These are phyloP conservation scores for Mycosphaerella arachidis DNA, from an alignment of 2,329 filamentous ascomycete species.

Conservation along the genomic window DNA sequence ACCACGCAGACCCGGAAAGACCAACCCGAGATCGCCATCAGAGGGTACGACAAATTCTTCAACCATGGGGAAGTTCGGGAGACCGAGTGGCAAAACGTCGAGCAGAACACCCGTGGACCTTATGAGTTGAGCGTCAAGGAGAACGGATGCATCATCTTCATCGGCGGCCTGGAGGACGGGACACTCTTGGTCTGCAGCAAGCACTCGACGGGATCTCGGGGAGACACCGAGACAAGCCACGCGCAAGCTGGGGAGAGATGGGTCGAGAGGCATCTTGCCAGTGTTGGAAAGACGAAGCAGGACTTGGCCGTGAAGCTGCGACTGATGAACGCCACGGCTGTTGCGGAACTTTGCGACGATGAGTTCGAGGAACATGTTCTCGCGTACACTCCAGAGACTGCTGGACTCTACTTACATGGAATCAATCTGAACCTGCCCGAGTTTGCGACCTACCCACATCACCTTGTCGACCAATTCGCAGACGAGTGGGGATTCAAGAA, in stretches of 20 bases:
- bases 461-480: constrained; percentile 83
- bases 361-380: constrained; percentile 95
- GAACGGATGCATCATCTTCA: constrained; percentile 99
- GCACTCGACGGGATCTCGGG: constrained; percentile 83
- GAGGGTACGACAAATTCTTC: constrained; percentile 99
- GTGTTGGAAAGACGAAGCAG: constrained; percentile 70
- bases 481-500: constrained; percentile 91
- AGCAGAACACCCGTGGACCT: constrained; percentile 70
- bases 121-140: constrained; percentile 97
- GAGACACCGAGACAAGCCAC: constrained; percentile 70
- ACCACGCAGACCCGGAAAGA: constrained; percentile 67
- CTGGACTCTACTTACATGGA: constrained; percentile 91
- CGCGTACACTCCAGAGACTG: constrained; percentile 74
- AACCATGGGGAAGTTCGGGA: constrained; percentile 77
- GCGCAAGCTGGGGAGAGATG: constrained; percentile 77
- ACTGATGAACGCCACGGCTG: constrained; percentile 81
- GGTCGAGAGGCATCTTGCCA: constrained; percentile 72
- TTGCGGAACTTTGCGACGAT: constrained; percentile 95
- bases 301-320: constrained; percentile 75
- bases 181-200: constrained; percentile 97
- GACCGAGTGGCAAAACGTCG: constrained; percentile 79
- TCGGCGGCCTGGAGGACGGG: constrained; percentile 83
- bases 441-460: constrained; percentile 80
- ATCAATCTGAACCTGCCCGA: constrained; percentile 93
- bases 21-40: constrained; percentile 70